phyloP scores from a whole-genome alignment of 768 basidiomycete species.

The Boletus rufocinnamomeus region DNA sequence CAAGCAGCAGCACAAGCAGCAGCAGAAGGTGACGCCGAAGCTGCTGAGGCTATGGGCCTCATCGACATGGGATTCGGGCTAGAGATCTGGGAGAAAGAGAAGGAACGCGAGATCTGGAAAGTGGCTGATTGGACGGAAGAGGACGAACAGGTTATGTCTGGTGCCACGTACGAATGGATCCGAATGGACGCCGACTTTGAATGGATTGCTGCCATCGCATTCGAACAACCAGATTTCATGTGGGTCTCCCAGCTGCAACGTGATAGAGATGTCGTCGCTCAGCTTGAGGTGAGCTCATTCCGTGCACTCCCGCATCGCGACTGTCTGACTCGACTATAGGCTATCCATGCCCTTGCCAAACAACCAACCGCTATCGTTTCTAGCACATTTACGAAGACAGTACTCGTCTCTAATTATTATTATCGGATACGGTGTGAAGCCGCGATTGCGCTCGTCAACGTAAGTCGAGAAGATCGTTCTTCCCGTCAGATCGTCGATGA shows the following conservation, averaged over 20 bases:
- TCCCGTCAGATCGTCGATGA: slow-evolving; percentile 14
- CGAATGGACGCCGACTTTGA: slow-evolving; percentile 99
- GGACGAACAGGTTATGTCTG: slow-evolving; percentile 90
- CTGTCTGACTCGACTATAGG: slow-evolving; percentile 51
- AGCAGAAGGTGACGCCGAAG: slow-evolving; percentile 89
- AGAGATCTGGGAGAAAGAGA: slow-evolving; percentile 95
- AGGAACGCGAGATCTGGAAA: slow-evolving; percentile 91
- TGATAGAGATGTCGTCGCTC: slow-evolving; percentile 95
- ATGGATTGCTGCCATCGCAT: slow-evolving; percentile 93
- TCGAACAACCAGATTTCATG: slow-evolving; percentile 97
- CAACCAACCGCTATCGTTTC: slow-evolving; percentile 85
- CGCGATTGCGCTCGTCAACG: slow-evolving; percentile 77
- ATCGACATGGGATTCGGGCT: slow-evolving; percentile 93
- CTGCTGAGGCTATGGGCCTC: slow-evolving; percentile 91
- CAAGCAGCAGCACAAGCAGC: slow-evolving; percentile 93
- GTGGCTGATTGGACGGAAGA: slow-evolving; percentile 98
- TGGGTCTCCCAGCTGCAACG: slow-evolving; percentile 96
- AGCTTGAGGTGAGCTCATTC: slow-evolving; percentile 75
- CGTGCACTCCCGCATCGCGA: not conserved
- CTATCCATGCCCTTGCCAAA: slow-evolving; percentile 82
- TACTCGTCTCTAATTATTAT: slow-evolving; percentile 94
- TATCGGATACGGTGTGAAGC: slow-evolving; percentile 96
- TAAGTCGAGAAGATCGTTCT: slow-evolving; percentile 40
- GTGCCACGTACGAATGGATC: slow-evolving; percentile 99
- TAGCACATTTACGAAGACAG: slow-evolving; percentile 89